phyloP scores from a whole-genome alignment of 2,329 filamentous ascomycete species.

The Trichoderma sp. region DNA sequence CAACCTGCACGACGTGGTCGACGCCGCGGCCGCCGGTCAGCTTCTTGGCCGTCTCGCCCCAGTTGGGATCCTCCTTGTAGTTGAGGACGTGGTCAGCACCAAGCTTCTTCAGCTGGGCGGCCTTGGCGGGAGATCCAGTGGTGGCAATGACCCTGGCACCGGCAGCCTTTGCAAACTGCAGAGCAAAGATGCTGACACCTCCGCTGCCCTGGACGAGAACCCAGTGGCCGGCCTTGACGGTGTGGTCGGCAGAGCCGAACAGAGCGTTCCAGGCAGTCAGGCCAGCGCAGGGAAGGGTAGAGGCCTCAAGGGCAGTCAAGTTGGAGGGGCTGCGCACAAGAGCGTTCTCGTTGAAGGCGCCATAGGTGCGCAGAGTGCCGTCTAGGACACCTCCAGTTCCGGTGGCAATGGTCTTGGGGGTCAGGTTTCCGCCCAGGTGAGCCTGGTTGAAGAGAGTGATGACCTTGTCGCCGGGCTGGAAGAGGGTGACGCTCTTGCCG shows the following conservation, averaged over 20 bases:
- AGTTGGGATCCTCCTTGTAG: slow-evolving; percentile 46
- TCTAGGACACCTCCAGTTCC: slow-evolving; percentile 68
- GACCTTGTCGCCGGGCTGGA: slow-evolving; percentile 53
- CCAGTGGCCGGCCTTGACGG: slow-evolving; percentile 52
- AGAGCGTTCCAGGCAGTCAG: slow-evolving; percentile 66
- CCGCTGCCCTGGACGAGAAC: slow-evolving; percentile 71
- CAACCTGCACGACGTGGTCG: slow-evolving; percentile 50
- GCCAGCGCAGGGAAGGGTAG: slow-evolving; percentile 59
- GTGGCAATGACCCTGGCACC: slow-evolving; percentile 50
- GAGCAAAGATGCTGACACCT: slow-evolving; percentile 63
- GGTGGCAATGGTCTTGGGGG: slow-evolving; percentile 38
- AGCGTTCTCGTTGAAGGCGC: slow-evolving; percentile 64
- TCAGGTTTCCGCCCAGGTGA: slow-evolving; percentile 47
- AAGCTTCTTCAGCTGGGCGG: slow-evolving; percentile 42
- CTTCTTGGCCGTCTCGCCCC: slow-evolving; percentile 45
- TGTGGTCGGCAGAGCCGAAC: slow-evolving; percentile 50
- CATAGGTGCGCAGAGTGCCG: slow-evolving; percentile 67
- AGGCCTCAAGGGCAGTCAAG: slow-evolving; percentile 52
- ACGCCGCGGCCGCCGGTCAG: slow-evolving; percentile 45
- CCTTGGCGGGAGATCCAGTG: slow-evolving; percentile 47
- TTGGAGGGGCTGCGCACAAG: slow-evolving; percentile 62
- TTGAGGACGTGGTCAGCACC: slow-evolving; percentile 52
- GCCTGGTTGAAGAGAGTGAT: slow-evolving; percentile 61
- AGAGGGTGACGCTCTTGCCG: slow-evolving; percentile 47
- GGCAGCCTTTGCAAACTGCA: slow-evolving; percentile 56